These are phyloP conservation scores for Corylus heterophylla DNA, from an alignment of 306 rosid genomes.

Conservation along the genomic window DNA sequence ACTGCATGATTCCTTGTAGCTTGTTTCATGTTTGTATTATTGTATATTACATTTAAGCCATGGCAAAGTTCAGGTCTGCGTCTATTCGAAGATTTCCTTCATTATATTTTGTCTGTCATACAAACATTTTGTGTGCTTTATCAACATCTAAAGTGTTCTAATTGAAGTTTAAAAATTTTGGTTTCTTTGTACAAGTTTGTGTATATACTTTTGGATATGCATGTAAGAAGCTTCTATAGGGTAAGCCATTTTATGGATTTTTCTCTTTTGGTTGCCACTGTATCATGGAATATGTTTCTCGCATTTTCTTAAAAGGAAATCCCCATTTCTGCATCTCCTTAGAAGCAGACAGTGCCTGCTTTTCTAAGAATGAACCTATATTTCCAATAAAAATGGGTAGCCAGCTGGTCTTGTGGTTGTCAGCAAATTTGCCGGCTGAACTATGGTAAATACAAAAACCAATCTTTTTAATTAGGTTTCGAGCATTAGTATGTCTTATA, in stretches of 20 bases:
- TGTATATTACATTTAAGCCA: background rate
- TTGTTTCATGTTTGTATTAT: background rate
- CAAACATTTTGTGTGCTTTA: background rate
- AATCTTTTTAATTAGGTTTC: background rate
- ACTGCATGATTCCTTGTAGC: background rate
- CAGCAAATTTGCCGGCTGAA: background rate
- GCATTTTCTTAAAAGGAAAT: background rate
- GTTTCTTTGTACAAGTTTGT: background rate
- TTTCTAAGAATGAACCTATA: background rate
- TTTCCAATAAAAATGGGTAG: background rate
- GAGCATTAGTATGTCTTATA: background rate
- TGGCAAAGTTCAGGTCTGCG: no score
- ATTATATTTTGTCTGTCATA: background rate
- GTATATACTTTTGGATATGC: background rate
- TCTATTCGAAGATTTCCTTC: background rate
- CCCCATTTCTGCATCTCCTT: background rate
- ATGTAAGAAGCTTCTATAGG: background rate
- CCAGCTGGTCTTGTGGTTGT: background rate
- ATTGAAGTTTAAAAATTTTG: background rate
- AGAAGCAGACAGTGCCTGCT: background rate
- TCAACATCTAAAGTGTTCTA: background rate
- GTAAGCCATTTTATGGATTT: background rate
- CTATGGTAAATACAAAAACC: background rate
- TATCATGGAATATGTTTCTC: background rate
- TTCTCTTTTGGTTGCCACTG: background rate